Percentiles rank a stretch among this genome's conserved stretches.
phyloP scores from a whole-genome alignment of 2,329 filamentous ascomycete species.

The Knufia fluminis region DNA sequence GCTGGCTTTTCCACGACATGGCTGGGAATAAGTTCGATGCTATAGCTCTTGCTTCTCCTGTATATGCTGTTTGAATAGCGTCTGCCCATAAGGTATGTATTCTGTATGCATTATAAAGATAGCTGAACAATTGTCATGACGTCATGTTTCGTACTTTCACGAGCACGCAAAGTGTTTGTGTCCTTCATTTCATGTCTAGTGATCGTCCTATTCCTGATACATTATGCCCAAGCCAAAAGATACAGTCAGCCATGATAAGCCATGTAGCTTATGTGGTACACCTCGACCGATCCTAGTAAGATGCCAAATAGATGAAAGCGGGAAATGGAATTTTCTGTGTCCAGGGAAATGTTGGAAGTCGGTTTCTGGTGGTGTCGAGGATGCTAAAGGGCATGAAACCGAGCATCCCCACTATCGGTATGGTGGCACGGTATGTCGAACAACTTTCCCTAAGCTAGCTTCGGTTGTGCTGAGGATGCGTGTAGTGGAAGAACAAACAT shows the following conservation, averaged over 20 bases:
- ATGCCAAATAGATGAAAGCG: conserved; percentile 34
- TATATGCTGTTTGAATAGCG: too few relatives aligned
- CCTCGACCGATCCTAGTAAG: conserved; percentile 33
- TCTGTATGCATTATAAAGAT: background rate
- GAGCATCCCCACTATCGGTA: conserved; percentile 30
- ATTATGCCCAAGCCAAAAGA: conserved; percentile 12
- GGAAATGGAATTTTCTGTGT: conserved; percentile 37
- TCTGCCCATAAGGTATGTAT: too few relatives aligned
- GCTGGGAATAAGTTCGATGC: too few relatives aligned
- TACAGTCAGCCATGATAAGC: conserved; percentile 25
- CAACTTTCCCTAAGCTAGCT: too few relatives aligned
- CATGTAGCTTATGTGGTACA: conserved; percentile 33
- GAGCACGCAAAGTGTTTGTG: too few relatives aligned
- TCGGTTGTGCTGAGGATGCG: background rate
- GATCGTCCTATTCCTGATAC: too few relatives aligned
- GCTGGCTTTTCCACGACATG: too few relatives aligned
- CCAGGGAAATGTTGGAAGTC: conserved; percentile 35
- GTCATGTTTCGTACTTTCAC: background rate
- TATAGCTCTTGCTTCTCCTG: too few relatives aligned
- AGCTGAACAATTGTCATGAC: too few relatives aligned
- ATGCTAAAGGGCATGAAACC: conserved; percentile 27
- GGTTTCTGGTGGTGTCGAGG: conserved; percentile 36
- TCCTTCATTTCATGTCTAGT: background rate
- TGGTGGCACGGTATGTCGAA: conserved; percentile 27
- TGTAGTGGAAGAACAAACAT: conserved; percentile 35